These are phyloP conservation scores for Linnemannia elongata DNA, from an alignment of 192 early-diverging fungal genomes.

Conservation along the genomic window DNA sequence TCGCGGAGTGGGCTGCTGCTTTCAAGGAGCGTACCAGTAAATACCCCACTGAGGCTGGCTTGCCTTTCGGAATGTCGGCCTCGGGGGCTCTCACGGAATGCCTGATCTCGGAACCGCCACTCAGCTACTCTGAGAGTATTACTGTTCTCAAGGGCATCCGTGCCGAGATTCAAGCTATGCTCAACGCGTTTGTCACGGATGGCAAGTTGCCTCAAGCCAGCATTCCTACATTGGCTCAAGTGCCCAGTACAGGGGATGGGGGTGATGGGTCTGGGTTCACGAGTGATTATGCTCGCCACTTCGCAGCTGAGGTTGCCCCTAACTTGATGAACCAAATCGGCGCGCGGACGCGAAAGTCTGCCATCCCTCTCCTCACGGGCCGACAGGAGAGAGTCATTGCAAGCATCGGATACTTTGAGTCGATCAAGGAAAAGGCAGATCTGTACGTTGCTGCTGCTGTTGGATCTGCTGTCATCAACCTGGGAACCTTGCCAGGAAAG, in stretches of 20 bases:
- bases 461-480: conserved; percentile 84
- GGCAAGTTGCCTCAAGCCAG: conserved; percentile 54
- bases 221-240: conserved; percentile 69
- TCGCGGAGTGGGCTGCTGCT: conserved; percentile 86
- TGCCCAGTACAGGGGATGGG: conserved; percentile 52
- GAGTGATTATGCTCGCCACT: conserved; percentile 66
- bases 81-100: conserved; percentile 69
- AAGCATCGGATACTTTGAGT: conserved; percentile 75
- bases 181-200: conserved; percentile 71
- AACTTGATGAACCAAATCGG: conserved; percentile 58
- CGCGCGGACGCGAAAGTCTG: conserved; percentile 43
- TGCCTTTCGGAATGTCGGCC: conserved; percentile 66
- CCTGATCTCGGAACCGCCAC: conserved; percentile 66
- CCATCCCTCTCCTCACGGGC: conserved; percentile 64
- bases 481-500: conserved; percentile 84
- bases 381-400: conserved; percentile 73
- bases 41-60: conserved; percentile 39
- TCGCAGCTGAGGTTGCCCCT: conserved; percentile 62
- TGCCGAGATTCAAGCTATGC: conserved; percentile 72
- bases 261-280: conserved; percentile 61
- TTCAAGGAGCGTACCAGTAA: conserved; percentile 52
- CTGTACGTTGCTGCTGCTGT: conserved; percentile 77
- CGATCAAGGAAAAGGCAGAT: conserved; percentile 73
- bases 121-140: conserved; percentile 76
- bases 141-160: conserved; percentile 73